Evolutionary conservation across 2,329 filamentous ascomycete species (phyloP).

Genomic region (Ophiognomonia clavigignenti-juglandacearum): DNA sequence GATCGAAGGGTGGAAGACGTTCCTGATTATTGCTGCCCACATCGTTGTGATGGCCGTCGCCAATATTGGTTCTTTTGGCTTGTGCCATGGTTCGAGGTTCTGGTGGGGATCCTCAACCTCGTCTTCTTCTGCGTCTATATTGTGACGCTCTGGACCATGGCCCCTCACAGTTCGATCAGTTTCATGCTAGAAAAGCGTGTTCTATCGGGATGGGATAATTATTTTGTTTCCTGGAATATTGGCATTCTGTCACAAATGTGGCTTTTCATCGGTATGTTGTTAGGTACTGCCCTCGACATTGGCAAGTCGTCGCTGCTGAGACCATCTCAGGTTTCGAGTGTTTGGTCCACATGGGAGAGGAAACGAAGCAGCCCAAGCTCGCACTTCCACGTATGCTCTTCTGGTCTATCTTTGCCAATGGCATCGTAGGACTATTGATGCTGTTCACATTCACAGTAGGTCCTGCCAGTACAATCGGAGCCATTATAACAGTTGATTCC

Average conservation of each 20-base stretch:
- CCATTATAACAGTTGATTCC: too few species aligned
- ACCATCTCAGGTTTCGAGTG: constrained; percentile 37
- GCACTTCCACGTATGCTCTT: constrained; percentile 41
- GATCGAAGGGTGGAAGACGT: constrained; percentile 29
- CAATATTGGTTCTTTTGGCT: constrained; percentile 30
- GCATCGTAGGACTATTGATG: constrained; percentile 34
- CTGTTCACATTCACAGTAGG: constrained; percentile 36
- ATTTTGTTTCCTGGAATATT: constrained; percentile 26
- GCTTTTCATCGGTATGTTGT: constrained; percentile 25
- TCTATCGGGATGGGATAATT: constrained; percentile 12
- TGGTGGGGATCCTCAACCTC: constrained; percentile 27
- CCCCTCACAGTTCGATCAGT: constrained; percentile 3
- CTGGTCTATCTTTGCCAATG: constrained; percentile 38
- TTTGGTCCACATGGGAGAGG: constrained; percentile 42
- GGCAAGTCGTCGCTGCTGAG: not conserved
- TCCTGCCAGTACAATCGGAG: too few species aligned
- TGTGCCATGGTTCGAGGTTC: constrained; percentile 34
- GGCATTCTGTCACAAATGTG: constrained; percentile 30
- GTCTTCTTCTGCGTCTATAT: constrained; percentile 9
- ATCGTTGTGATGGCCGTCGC: constrained; percentile 15
- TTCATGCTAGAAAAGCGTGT: constrained; percentile 6
- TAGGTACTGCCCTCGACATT: too few species aligned
- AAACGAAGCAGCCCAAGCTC: constrained; percentile 37
- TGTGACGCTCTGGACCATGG: constrained; percentile 12
- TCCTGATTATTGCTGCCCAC: constrained; percentile 32